phyloP scores from a whole-genome alignment of 2,329 filamentous ascomycete species.

The Rutstroemia sp. region DNA sequence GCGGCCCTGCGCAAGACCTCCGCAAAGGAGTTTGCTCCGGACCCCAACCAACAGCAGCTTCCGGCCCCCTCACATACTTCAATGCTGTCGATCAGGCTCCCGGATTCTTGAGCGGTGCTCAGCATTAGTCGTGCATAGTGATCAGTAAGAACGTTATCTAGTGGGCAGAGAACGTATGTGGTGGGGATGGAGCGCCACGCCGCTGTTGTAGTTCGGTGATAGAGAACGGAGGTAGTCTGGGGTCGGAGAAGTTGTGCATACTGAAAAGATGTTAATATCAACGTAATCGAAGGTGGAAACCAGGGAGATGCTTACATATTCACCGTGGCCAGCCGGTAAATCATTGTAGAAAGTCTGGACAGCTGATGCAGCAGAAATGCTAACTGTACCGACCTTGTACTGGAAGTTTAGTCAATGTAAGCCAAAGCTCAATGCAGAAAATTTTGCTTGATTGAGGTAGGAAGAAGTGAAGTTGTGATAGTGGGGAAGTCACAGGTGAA shows the following conservation, averaged over 20 bases:
- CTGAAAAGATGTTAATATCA: constrained; percentile 19
- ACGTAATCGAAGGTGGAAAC: constrained; percentile 24
- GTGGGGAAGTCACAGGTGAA: background rate
- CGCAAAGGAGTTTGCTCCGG: constrained; percentile 2
- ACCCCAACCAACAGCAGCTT: constrained; percentile 10
- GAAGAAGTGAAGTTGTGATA: background rate
- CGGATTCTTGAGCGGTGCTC: constrained; percentile 15
- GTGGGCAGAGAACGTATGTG: constrained; percentile 21
- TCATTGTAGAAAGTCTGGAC: constrained; percentile 7
- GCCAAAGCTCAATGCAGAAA: background rate
- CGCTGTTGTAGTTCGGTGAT: constrained; percentile 19
- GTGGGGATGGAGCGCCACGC: constrained; percentile 25
- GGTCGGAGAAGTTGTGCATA: constrained; percentile 28
- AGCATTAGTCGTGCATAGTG: constrained; percentile 20
- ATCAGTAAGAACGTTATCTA: constrained; percentile 16
- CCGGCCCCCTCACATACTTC: constrained; percentile 20
- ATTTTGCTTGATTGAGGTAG: background rate
- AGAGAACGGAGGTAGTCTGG: constrained; percentile 4
- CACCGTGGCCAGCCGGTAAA: constrained; percentile 1
- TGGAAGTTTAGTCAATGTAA: constrained; percentile 5
- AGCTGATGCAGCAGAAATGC: constrained; percentile 2
- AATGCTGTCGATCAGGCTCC: constrained; percentile 18
- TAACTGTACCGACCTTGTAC: constrained; percentile 7
- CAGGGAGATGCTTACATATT: background rate
- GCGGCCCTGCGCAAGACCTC: constrained; percentile 1